Base-by-base conservation (phyloP, 78 protist species). In the Emiliania huxleyi region DNA sequence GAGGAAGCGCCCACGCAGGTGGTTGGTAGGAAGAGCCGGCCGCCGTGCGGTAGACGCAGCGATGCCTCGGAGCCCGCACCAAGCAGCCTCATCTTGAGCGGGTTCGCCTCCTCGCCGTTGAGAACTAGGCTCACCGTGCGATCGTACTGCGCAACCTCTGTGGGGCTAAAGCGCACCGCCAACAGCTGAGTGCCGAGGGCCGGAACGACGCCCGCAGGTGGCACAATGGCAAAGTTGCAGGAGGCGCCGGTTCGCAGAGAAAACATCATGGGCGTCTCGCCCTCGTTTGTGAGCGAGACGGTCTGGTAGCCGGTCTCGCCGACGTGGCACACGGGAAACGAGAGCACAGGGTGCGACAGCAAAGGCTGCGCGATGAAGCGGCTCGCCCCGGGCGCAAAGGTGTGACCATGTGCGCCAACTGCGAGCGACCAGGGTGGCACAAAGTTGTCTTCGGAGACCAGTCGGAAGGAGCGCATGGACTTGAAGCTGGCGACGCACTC, bases 381-480 rank as follows among this genome's bases (percentile, higher is more conserved):
- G 46, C 56, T 81, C 23, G 29, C 43, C 79, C 18, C 38, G 29
- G 45, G 25, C 38, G 90, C 69, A 37, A 91, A 77, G 69, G 94
- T 52, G 94, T 91, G 43, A 35, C 94, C 94, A 0, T 40, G 1
- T 48, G 71, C 84, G n/a, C n/a, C 23, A 12, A 87, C 55, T 43
- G 26, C 33, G 21, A 92, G 79, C 69, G 40, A n/a, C 81, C 73
- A 75, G 23, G 93, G 93, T 23, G 88, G 87, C 33, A n/a, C 42
- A 29, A 92, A 45, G 73, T n/a, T 84, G 49, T 46, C 91, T 40
- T 92, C 94, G 75, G 15, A 45, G 43, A 84, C 94, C 1, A 92
- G 91, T 8, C 94, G 90, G 69, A 92, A 92, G 40, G 79, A 84
- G 75, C 94, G 90, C 91, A 79, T 55, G 55, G 94, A 23, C 94